Conservation (phyloP, 176 grass and related monocot genomes). For the Dactylis glomerata region DNA sequence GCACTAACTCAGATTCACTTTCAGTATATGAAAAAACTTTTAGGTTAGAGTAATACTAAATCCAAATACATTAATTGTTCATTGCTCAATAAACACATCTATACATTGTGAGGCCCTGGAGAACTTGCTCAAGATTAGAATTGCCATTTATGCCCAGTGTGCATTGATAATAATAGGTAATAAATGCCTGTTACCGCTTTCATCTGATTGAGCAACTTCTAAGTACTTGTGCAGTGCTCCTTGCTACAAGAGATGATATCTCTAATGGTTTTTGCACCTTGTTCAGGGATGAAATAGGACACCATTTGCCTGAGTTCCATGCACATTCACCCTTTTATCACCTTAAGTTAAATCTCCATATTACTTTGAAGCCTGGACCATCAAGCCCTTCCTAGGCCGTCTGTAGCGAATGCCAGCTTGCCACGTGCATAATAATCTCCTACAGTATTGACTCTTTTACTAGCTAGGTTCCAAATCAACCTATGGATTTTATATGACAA, state of each 20-base stretch:
- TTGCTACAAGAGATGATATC: not conserved
- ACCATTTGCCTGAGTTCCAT: not conserved
- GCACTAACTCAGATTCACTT: not conserved
- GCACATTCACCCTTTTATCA: not conserved
- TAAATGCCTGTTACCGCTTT: constrained; percentile 5
- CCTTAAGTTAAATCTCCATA: not conserved
- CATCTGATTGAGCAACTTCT: constrained; percentile 2
- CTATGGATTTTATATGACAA: not conserved
- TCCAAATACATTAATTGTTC: not conserved
- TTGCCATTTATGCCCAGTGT: not conserved
- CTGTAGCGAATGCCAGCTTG: not conserved
- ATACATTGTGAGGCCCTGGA: constrained; percentile 8
- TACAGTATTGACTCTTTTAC: not conserved
- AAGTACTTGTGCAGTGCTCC: not conserved
- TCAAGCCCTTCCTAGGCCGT: not conserved
- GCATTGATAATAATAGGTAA: constrained; percentile 11
- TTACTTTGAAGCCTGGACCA: constrained; percentile 3
- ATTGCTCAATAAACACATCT: not conserved
- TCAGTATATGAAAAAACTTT: not conserved
- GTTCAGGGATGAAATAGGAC: not conserved
- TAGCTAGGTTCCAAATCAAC: not conserved
- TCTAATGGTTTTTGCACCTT: not conserved
- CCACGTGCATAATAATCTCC: not conserved
- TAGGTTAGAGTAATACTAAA: not conserved
- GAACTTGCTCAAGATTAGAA: not conserved